Conservation (phyloP, 139 green algal species). For the Chlorella sp. region DNA sequence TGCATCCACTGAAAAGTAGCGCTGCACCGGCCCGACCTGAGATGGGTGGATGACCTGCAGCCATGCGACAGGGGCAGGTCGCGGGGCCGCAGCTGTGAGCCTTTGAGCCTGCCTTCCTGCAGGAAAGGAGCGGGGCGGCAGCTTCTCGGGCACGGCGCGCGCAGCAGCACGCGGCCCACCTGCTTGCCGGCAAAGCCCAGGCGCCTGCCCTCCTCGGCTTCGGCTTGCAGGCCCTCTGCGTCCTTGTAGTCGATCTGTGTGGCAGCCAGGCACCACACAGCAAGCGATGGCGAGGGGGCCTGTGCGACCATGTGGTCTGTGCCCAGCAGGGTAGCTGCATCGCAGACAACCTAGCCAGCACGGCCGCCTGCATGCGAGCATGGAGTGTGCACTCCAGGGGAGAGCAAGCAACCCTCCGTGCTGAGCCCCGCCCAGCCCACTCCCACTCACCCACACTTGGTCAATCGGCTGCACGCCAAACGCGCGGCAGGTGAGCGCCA, state of each 20-base stretch:
- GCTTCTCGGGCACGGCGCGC: too few species aligned
- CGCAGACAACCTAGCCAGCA: not conserved
- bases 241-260: conserved; percentile 44
- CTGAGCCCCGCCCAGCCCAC: not conserved
- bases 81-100: too few species aligned
- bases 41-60: conserved; percentile 50
- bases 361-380: not conserved
- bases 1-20: not conserved
- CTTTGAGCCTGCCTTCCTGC: too few species aligned
- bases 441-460: conserved; percentile 28
- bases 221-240: conserved; percentile 11
- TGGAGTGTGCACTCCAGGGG: not conserved
- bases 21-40: not conserved
- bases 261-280: too few species aligned
- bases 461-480: conserved; percentile 44
- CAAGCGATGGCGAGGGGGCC: too few species aligned
- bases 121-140: too few species aligned
- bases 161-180: too few species aligned
- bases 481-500: conserved; percentile 23
- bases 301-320: too few species aligned
- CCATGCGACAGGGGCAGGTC: too few species aligned
- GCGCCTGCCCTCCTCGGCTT: conserved; percentile 20
- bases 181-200: conserved; percentile 43
- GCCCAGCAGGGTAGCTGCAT: too few species aligned
- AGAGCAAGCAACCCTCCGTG: not conserved